Evolutionary conservation across 1,139 yeast genomes (phyloP).

Genomic region (Candida sp.): DNA sequence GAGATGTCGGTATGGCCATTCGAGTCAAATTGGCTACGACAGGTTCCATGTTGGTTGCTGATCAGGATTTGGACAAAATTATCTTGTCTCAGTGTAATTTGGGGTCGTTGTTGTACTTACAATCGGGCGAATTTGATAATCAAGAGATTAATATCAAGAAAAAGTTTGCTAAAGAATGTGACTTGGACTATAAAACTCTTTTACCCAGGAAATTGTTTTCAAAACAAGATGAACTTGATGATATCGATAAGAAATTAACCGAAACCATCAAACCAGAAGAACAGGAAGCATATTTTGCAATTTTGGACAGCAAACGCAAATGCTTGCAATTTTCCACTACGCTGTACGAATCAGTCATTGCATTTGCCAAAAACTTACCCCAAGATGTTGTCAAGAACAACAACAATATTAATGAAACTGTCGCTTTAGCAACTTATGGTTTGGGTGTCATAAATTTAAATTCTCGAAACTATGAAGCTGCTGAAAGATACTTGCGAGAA

Average conservation of each 20-base stretch:
- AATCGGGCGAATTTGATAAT: constrained; percentile 65
- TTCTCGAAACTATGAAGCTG: constrained; percentile 48
- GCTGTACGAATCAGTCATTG: constrained; percentile 52
- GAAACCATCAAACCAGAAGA: constrained; percentile 9
- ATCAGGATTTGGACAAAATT: constrained; percentile 62
- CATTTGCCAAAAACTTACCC: constrained; percentile 51
- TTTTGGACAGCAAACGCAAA: constrained; percentile 26
- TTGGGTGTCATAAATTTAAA: constrained; percentile 77
- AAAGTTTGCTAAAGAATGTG: constrained; percentile 18
- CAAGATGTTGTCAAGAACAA: constrained; percentile 17
- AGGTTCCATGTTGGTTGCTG: constrained; percentile 72
- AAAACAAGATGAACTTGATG: constrained; percentile 1
- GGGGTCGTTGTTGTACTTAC: constrained; percentile 69
- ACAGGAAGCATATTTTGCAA: constrained; percentile 16
- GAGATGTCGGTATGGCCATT: constrained; percentile 63
- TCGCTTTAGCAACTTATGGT: constrained; percentile 82
- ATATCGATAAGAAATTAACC: constrained; percentile 3
- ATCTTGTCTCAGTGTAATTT: constrained; percentile 67
- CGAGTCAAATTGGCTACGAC: constrained; percentile 65
- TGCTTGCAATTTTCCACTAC: constrained; percentile 43
- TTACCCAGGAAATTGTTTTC: constrained; percentile 8
- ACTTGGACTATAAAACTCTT: constrained; percentile 19
- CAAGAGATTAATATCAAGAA: constrained; percentile 32
- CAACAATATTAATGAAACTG: constrained; percentile 45
- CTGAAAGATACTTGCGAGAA: constrained; percentile 63